phyloP scores from a whole-genome alignment of 345 rosid species.

The Arabidopsis thaliana region TAIR10.1 NC_003075.7:15229001-15229500 shows the following conservation, averaged over 20 bases:
- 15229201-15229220: too few species aligned
- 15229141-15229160: too few species aligned
- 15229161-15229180: too few species aligned
- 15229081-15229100: not conserved
- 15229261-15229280: slow-evolving; percentile 33
- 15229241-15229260: slow-evolving; percentile 38
- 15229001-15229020: too few species aligned
- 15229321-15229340: slow-evolving; percentile 3
- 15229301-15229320: not conserved
- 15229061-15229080: not conserved
- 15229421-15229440: slow-evolving; percentile 12
- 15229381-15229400: not conserved
- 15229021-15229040: not conserved
- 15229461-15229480: slow-evolving; percentile 12
- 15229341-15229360: slow-evolving; percentile 38
- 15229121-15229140: not conserved
- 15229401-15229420: not conserved
- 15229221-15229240: too few species aligned
- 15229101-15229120: not conserved
- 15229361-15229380: slow-evolving; percentile 18
- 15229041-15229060: not conserved
- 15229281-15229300: slow-evolving; percentile 24
- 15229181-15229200: too few species aligned
- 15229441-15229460: slow-evolving; percentile 28
- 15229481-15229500: not conserved